These are phyloP conservation scores for Neurospora sp. DNA, from an alignment of 495 filamentous ascomycete genomes.

Conservation along the genomic window DNA sequence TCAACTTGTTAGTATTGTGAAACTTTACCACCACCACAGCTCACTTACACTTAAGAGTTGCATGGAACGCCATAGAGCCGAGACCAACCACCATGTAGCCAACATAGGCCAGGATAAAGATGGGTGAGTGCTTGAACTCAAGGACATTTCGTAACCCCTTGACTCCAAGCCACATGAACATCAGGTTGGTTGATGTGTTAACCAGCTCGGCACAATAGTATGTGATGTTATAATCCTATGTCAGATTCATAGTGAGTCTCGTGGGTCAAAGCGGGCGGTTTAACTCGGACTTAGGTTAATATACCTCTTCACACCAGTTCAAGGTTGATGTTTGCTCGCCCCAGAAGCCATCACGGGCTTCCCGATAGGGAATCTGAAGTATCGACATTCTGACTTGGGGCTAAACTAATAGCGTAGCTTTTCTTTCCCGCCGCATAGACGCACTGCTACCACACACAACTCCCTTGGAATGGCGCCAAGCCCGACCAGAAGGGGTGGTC, in stretches of 20 bases:
- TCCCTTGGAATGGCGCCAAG: background rate
- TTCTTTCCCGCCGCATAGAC: background rate
- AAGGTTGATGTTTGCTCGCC: constrained; percentile 77
- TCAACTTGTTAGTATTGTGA: constrained; percentile 6
- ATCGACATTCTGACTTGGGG: background rate
- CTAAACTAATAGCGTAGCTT: background rate
- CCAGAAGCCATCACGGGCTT: constrained; percentile 64
- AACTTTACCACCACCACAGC: background rate
- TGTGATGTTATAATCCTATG: constrained; percentile 39
- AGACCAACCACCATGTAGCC: constrained; percentile 74
- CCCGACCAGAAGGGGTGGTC: background rate
- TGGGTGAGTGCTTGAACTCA: constrained; percentile 56
- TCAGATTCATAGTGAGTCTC: background rate
- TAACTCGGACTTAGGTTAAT: too few species aligned
- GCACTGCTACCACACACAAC: background rate
- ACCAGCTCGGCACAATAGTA: constrained; percentile 38
- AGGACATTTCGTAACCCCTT: constrained; percentile 64
- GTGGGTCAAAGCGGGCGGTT: too few species aligned
- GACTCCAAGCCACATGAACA: constrained; percentile 65
- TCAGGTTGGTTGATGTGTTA: constrained; percentile 64
- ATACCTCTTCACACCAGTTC: constrained; percentile 95
- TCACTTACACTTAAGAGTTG: constrained; percentile 65
- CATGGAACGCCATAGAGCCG: constrained; percentile 75
- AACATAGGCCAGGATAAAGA: constrained; percentile 60
- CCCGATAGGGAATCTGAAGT: constrained; percentile 56